Conservation (phyloP, 345 rosid genomes). For the Barbarea vulgaris region DNA sequence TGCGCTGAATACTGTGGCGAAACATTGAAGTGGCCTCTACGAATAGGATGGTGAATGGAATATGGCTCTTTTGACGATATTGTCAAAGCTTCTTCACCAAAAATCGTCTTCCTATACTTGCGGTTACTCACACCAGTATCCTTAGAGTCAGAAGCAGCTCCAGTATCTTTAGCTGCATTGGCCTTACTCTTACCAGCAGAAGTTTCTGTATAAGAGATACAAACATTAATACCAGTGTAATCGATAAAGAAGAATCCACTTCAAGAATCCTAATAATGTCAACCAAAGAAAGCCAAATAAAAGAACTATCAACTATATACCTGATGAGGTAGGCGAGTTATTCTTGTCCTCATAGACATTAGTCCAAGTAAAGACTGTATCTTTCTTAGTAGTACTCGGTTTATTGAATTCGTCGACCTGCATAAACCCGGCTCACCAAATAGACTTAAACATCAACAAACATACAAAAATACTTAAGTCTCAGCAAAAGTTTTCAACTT, state of each 20-base stretch:
- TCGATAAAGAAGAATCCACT: not conserved
- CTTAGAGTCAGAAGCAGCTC: constrained; percentile 44
- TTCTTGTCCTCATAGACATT: constrained; percentile 58
- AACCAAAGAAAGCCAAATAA: not conserved
- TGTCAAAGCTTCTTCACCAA: constrained; percentile 87
- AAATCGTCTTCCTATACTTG: constrained; percentile 59
- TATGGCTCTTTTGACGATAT: constrained; percentile 82
- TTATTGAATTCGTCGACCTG: constrained; percentile 72
- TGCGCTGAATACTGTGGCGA: constrained; percentile 77
- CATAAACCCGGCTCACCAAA: constrained; percentile 14
- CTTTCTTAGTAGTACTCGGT: constrained; percentile 55
- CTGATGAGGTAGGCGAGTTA: constrained; percentile 39
- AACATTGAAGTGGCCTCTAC: constrained; percentile 92
- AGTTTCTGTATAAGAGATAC: constrained; percentile 43
- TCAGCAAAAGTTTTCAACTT: constrained; percentile 10
- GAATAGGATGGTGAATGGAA: constrained; percentile 72
- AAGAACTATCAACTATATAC: constrained; percentile 29
- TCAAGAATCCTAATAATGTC: not conserved
- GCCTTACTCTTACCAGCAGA: constrained; percentile 45
- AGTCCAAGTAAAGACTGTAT: constrained; percentile 68
- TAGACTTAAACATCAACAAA: not conserved
- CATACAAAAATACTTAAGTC: not conserved
- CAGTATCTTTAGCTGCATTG: constrained; percentile 37
- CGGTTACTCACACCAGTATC: constrained; percentile 46
- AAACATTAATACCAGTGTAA: not conserved